A percentile compares a stretch with the other conserved stretches of the same genome.
These are phyloP conservation scores for Melanopsichium pennsylvanicum DNA, from an alignment of 1,284 basidiomycete genomes.

Conservation along the genomic window DNA sequence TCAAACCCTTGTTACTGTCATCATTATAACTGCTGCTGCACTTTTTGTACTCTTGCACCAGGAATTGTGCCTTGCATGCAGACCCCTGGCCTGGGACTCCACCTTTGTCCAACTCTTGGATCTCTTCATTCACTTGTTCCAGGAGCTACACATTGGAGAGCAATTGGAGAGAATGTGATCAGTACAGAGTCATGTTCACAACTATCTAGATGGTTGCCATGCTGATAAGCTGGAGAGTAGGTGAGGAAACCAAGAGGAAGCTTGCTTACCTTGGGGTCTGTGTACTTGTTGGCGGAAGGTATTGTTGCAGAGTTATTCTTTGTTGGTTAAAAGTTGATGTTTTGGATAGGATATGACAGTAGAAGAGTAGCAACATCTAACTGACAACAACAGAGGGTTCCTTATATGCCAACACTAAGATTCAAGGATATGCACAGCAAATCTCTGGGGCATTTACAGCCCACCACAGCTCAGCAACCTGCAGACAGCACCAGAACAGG, in stretches of 20 bases:
- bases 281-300: slow-evolving; percentile 45
- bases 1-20: slow-evolving; percentile 30
- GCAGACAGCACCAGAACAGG: not conserved
- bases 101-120: slow-evolving; percentile 38
- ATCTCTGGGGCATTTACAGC: not conserved
- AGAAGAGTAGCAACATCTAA: not conserved
- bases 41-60: slow-evolving; percentile 44
- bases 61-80: slow-evolving; percentile 39
- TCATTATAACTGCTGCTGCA: slow-evolving; percentile 37
- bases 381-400: not conserved
- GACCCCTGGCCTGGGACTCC: slow-evolving; percentile 42
- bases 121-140: slow-evolving; percentile 34
- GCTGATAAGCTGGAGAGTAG: no score
- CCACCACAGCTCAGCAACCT: no score
- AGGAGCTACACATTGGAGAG: slow-evolving; percentile 11
- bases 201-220: no score
- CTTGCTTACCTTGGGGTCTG: slow-evolving; percentile 43
- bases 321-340: no score
- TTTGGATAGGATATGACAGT: not conserved
- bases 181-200: no score
- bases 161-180: not conserved
- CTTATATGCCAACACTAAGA: slow-evolving; percentile 6
- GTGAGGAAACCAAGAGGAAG: no score
- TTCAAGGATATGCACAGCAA: not conserved
- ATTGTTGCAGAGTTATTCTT: slow-evolving; percentile 14